These are phyloP conservation scores for Pseudogymnoascus sp. DNA, from an alignment of 2,329 filamentous ascomycete genomes.

Conservation along the genomic window DNA sequence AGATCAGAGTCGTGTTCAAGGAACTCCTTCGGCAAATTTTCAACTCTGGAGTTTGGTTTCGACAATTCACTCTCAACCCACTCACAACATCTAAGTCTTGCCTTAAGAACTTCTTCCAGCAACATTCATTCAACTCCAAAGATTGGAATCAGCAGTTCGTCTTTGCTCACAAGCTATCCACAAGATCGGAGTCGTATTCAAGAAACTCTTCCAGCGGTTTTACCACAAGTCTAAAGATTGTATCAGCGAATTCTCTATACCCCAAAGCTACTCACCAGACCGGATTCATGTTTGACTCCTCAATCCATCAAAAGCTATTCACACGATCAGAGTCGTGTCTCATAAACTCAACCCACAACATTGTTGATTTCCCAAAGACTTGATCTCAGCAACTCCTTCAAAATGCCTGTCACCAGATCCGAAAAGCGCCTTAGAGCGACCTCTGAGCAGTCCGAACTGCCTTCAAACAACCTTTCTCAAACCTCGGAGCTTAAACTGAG, in stretches of 20 bases:
- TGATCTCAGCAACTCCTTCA: neutral
- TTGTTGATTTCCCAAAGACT: neutral
- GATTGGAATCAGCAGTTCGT: neutral
- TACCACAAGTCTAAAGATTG: neutral
- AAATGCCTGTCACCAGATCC: neutral
- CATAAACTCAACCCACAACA: neutral
- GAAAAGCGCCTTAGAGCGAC: neutral
- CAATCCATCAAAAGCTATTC: neutral
- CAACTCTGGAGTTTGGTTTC: neutral
- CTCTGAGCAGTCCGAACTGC: neutral
- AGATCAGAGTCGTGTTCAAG: neutral
- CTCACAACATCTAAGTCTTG: neutral
- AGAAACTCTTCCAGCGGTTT: neutral
- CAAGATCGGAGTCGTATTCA: neutral
- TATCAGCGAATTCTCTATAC: neutral
- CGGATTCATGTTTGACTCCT: neutral
- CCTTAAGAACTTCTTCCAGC: neutral
- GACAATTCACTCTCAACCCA: neutral
- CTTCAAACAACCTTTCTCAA: neutral
- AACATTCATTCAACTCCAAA: neutral
- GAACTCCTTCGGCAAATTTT: neutral
- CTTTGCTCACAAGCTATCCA: neutral
- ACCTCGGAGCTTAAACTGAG: neutral
- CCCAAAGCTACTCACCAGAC: neutral
- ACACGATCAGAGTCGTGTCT: neutral